These are phyloP conservation scores for Yamadazyma dendronema DNA, from an alignment of 1,139 yeast genomes.

Conservation along the genomic window DNA sequence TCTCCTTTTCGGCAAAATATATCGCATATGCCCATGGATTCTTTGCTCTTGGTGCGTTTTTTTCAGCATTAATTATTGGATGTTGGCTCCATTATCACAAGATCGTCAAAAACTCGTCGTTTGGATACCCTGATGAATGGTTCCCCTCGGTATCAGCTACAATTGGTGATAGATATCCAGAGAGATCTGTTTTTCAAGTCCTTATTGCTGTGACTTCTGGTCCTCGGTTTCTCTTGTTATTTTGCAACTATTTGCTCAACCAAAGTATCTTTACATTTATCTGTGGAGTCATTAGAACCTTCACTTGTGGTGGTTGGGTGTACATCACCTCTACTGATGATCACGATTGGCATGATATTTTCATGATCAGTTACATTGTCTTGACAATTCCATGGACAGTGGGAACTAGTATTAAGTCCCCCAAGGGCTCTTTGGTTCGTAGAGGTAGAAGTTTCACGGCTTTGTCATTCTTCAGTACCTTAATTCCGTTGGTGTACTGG, in stretches of 20 bases:
- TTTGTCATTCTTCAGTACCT: slow-evolving; percentile 59
- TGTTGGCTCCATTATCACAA: slow-evolving; percentile 74
- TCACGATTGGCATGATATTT: slow-evolving; percentile 93
- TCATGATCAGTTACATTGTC: slow-evolving; percentile 87
- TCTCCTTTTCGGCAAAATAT: slow-evolving; percentile 54
- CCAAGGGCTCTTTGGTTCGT: slow-evolving; percentile 47
- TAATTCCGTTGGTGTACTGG: slow-evolving; percentile 83
- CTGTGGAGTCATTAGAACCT: slow-evolving; percentile 75
- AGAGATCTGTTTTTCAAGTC: slow-evolving; percentile 86
- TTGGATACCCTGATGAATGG: slow-evolving; percentile 97
- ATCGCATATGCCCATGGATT: slow-evolving; percentile 70
- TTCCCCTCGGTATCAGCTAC: slow-evolving; percentile 97
- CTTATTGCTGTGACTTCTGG: slow-evolving; percentile 78
- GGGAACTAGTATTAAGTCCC: slow-evolving; percentile 55
- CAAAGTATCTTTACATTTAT: slow-evolving; percentile 31
- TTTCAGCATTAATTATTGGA: slow-evolving; percentile 73
- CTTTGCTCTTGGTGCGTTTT: slow-evolving; percentile 70
- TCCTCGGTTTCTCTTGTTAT: slow-evolving; percentile 76
- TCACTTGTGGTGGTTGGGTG: slow-evolving; percentile 98
- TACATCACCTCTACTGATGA: slow-evolving; percentile 96
- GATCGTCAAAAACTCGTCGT: slow-evolving; percentile 82
- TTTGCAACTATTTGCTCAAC: slow-evolving; percentile 53
- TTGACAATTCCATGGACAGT: slow-evolving; percentile 91
- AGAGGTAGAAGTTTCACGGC: slow-evolving; percentile 56
- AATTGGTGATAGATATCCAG: slow-evolving; percentile 96